Conservation (phyloP, 768 basidiomycete species). For the Boletus tylopilopsis region DNA sequence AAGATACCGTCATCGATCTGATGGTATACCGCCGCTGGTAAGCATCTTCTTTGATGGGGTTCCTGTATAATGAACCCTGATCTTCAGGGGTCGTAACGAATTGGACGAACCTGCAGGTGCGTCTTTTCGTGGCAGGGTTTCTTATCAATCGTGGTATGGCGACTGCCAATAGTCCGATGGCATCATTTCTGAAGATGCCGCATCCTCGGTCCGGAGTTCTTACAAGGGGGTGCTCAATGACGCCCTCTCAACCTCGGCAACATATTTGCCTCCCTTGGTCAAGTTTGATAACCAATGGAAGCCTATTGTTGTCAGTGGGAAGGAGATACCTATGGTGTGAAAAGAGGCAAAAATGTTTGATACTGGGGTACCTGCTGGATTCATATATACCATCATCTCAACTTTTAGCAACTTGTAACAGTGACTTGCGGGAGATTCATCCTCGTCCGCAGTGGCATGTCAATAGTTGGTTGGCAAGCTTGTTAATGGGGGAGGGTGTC, state of each 20-base stretch:
- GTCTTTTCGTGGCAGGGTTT: neutral
- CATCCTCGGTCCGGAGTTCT: conserved; percentile 46
- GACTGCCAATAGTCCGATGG: conserved; percentile 19
- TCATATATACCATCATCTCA: conserved; percentile 46
- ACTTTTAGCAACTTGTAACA: neutral
- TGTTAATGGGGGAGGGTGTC: conserved; percentile 66
- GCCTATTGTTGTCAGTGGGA: conserved; percentile 9
- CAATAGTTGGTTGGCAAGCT: conserved; percentile 65
- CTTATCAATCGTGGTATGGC: neutral
- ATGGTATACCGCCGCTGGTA: conserved; percentile 85
- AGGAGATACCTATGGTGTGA: conserved; percentile 37
- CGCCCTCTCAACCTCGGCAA: conserved; percentile 48
- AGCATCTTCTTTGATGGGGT: conserved; percentile 11
- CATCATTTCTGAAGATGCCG: conserved; percentile 48
- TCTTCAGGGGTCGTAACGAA: conserved; percentile 78
- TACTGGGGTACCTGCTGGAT: conserved; percentile 63
- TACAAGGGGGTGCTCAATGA: conserved; percentile 65
- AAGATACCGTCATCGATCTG: conserved; percentile 87
- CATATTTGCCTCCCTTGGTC: conserved; percentile 47
- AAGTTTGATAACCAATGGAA: conserved; percentile 70
- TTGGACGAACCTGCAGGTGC: conserved; percentile 82
- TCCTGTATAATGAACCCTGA: neutral
- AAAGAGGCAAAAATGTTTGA: conserved; percentile 51
- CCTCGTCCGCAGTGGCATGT: conserved; percentile 75
- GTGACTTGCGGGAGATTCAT: conserved; percentile 61